Conservation (phyloP, 2,329 filamentous ascomycete genomes). For the Diaporthe citrichinensis region DNA sequence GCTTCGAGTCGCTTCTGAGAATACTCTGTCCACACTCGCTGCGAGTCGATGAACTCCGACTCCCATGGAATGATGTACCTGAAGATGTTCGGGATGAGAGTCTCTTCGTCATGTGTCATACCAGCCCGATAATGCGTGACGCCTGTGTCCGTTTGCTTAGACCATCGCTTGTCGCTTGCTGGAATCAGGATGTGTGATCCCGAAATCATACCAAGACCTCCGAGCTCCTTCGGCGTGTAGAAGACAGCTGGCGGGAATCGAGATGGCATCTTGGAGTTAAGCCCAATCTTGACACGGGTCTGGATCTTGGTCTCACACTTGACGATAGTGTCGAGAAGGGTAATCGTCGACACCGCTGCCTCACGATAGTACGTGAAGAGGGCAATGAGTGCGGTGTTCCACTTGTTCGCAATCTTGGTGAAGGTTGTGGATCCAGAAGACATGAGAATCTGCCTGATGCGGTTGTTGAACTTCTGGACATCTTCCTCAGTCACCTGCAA, state of each 20-base stretch:
- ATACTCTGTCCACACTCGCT: conserved; percentile 99
- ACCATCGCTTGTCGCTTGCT: conserved; percentile 97
- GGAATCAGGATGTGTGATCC: conserved; percentile 98
- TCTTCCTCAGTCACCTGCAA: conserved; percentile 98
- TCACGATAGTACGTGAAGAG: conserved; percentile 99
- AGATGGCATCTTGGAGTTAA: conserved; percentile 99
- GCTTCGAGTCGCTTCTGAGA: conserved; percentile 98
- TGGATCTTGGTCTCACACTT: conserved; percentile 99
- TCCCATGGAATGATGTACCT: conserved; percentile 99
- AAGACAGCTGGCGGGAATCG: conserved; percentile 98
- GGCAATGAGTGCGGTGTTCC: conserved; percentile 97
- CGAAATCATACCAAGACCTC: conserved; percentile 98
- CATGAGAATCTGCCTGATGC: conserved; percentile 98
- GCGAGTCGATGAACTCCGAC: conserved; percentile 98
- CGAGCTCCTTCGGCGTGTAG: conserved; percentile 97
- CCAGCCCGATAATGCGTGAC: conserved; percentile 97
- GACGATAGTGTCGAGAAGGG: conserved; percentile 95
- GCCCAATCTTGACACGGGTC: conserved; percentile 96
- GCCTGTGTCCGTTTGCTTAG: conserved; percentile 96
- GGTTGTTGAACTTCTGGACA: conserved; percentile 98
- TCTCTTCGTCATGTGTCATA: conserved; percentile 99
- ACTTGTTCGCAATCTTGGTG: conserved; percentile 99
- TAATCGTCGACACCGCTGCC: conserved; percentile 94
- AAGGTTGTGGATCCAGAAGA: conserved; percentile 99
- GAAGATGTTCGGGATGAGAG: conserved; percentile 98